A percentile compares a stretch with the other conserved stretches of the same genome.
Evolutionary conservation across 179 eudicot genomes (phyloP).

Genomic region (Monotropa hypopitys): DNA sequence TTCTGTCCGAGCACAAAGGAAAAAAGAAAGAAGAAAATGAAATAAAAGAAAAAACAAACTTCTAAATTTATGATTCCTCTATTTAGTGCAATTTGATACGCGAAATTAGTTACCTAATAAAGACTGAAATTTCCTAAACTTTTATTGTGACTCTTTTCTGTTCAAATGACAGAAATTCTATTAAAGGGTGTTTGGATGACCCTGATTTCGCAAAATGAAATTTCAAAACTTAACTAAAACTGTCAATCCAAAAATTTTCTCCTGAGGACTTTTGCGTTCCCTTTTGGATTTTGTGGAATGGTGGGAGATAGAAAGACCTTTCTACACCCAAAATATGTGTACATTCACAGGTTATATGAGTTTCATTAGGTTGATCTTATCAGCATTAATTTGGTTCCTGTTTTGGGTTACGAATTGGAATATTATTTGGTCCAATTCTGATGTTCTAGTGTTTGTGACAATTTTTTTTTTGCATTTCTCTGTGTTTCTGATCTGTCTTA

Average conservation of each 20-base stretch:
- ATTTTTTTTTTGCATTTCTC: neutral
- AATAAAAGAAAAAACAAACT: neutral
- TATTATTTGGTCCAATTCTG: neutral
- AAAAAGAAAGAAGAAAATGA: no score
- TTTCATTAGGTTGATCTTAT: no score
- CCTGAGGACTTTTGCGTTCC: neutral
- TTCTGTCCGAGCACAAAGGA: neutral
- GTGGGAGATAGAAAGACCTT: no score
- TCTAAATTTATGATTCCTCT: neutral
- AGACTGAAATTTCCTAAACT: neutral
- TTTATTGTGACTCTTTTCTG: neutral
- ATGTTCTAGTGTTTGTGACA: neutral
- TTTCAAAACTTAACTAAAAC: neutral
- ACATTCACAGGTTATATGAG: no score
- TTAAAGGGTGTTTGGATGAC: neutral
- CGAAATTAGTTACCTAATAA: neutral
- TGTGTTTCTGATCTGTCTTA: neutral
- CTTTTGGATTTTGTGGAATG: neutral
- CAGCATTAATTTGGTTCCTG: neutral
- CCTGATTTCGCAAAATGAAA: neutral
- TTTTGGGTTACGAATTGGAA: neutral
- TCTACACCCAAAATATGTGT: neutral
- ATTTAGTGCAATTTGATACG: neutral
- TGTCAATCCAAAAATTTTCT: neutral
- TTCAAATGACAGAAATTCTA: neutral